These are phyloP conservation scores for Inonotus obliquus DNA, from an alignment of 1,284 basidiomycete species.

Conservation along the genomic window DNA sequence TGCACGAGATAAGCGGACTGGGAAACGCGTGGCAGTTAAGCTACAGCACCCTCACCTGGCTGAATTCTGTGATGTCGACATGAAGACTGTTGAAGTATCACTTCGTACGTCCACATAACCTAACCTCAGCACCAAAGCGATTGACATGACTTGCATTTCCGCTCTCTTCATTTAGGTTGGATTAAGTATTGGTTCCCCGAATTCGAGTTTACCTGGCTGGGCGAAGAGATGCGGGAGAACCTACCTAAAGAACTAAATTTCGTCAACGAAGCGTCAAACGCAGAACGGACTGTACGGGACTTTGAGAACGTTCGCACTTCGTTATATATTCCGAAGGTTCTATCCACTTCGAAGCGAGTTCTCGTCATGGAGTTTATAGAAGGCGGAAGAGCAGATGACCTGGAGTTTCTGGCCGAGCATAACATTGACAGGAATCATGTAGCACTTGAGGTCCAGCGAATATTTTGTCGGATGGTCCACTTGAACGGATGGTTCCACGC, in stretches of 20 bases:
- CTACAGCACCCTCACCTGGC: constrained; percentile 93
- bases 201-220: constrained; percentile 95
- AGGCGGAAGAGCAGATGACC: constrained; percentile 87
- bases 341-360: constrained; percentile 81
- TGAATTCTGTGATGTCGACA: constrained; percentile 86
- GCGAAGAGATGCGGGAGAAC: constrained; percentile 89
- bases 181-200: constrained; percentile 87
- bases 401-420: constrained; percentile 78
- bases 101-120: constrained; percentile 42
- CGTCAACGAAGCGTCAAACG: constrained; percentile 85
- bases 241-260: constrained; percentile 96
- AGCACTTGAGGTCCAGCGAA: constrained; percentile 81
- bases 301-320: constrained; percentile 76
- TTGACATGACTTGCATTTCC: background rate
- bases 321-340: constrained; percentile 87
- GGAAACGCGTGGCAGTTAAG: constrained; percentile 89
- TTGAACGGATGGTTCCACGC: constrained; percentile 90
- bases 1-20: constrained; percentile 68
- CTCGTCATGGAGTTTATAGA: constrained; percentile 93
- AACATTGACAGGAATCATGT: constrained; percentile 94
- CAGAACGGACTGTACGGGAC: constrained; percentile 65
- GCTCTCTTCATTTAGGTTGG: constrained; percentile 49
- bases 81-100: constrained; percentile 83
- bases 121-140: background rate
- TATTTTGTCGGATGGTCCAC: constrained; percentile 97